These are phyloP conservation scores for Auricularia sp. DNA, from an alignment of 768 basidiomycete species.

Conservation along the genomic window DNA sequence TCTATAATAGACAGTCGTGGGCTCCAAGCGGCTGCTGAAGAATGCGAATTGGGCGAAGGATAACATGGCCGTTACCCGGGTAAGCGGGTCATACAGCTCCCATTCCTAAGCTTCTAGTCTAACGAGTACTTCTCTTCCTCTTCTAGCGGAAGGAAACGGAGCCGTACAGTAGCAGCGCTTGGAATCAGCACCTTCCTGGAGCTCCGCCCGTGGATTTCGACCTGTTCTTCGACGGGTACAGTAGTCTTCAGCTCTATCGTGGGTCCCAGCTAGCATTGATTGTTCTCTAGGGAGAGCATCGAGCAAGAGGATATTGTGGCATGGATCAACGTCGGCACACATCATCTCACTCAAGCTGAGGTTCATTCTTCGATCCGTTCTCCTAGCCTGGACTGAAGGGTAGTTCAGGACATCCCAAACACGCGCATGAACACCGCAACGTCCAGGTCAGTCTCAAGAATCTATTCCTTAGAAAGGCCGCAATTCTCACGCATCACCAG, in stretches of 20 bases:
- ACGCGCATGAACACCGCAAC: slow-evolving; percentile 48
- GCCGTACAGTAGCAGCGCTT: slow-evolving; percentile 45
- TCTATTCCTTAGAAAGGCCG: too few relatives aligned
- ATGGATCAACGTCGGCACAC: slow-evolving; percentile 60
- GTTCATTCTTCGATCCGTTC: slow-evolving; percentile 19
- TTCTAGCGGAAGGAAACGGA: slow-evolving; percentile 48
- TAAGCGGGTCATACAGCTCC: neutral
- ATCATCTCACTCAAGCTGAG: slow-evolving; percentile 33
- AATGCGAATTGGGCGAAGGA: slow-evolving; percentile 62
- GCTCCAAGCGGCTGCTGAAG: slow-evolving; percentile 48
- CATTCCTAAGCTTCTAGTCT: neutral
- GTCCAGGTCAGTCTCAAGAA: slow-evolving; percentile 31
- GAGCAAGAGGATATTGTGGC: slow-evolving; percentile 56
- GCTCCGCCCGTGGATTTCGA: slow-evolving; percentile 47
- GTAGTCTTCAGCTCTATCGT: neutral
- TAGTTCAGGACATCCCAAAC: slow-evolving; percentile 47
- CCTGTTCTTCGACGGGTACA: slow-evolving; percentile 43
- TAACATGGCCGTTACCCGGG: slow-evolving; percentile 44
- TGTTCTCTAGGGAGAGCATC: slow-evolving; percentile 36
- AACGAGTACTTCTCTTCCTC: neutral
- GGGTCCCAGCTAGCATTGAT: neutral
- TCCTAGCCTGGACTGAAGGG: neutral
- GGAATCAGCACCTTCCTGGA: slow-evolving; percentile 57
- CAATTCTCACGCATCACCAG: slow-evolving; percentile 17
- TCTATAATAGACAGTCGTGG: slow-evolving; percentile 37